These are phyloP conservation scores for Pseudonitzschia pungens DNA, from an alignment of 108 stramenopile species.

Conservation along the genomic window DNA sequence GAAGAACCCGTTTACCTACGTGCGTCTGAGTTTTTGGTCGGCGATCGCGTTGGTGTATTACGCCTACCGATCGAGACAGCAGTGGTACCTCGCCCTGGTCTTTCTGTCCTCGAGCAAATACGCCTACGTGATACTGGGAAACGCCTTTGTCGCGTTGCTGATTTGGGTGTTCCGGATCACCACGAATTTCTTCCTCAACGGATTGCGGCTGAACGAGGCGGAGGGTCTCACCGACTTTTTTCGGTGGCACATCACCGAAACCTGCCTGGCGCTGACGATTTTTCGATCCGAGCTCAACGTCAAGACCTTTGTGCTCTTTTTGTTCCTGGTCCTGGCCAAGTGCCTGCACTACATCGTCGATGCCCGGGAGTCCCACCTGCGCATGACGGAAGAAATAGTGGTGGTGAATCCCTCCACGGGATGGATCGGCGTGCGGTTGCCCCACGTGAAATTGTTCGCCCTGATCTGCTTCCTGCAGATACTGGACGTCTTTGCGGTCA, in stretches of 20 bases:
- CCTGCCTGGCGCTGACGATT: constrained; percentile 95
- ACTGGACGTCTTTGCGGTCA: constrained; percentile 61
- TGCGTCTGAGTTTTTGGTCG: constrained; percentile 45
- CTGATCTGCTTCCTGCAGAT: constrained; percentile 52
- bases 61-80: constrained; percentile 80
- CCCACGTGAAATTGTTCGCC: constrained; percentile 66
- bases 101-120: constrained; percentile 89
- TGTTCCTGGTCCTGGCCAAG: constrained; percentile 84
- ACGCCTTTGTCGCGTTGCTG: constrained; percentile 66
- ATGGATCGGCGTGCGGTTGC: constrained; percentile 37
- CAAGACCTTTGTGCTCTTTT: constrained; percentile 78
- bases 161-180: constrained; percentile 60
- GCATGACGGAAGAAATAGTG: constrained; percentile 84
- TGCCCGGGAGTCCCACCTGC: constrained; percentile 86
- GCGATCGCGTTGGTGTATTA: constrained; percentile 63
- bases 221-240: constrained; percentile 91
- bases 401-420: constrained; percentile 23
- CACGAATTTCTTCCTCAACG: constrained; percentile 72
- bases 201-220: constrained; percentile 84
- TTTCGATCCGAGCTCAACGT: constrained; percentile 93
- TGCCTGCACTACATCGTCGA: constrained; percentile 94
- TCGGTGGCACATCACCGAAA: constrained; percentile 97
- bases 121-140: constrained; percentile 84
- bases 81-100: constrained; percentile 93
- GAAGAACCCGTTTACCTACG: constrained; percentile 38